Evolutionary conservation across 2,329 filamentous ascomycete genomes (phyloP), one percentile per base, ranked within the genome.

Genomic region (Talaromyces pinophilus): DNA sequence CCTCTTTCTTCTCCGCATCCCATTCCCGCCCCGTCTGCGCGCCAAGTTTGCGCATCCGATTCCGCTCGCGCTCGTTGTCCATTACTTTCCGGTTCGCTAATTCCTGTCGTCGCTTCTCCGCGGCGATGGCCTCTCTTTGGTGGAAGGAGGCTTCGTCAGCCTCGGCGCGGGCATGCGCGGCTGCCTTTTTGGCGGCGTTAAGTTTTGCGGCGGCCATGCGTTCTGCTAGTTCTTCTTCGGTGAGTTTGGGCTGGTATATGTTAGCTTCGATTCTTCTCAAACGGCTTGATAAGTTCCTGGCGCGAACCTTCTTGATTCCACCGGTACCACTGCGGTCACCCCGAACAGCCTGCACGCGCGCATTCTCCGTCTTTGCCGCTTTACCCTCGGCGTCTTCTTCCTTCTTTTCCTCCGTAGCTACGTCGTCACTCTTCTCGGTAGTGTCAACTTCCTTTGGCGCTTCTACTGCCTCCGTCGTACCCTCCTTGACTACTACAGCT

Each of bases 61-160:
- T 89, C 71, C 82, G 83, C 74, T 89, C 87, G 22, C 87, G 80
- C 76, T 89, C 87, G 25, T 81, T 82, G 76, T 88, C 86, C 86
- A 89, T 87, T 63, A 83, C 82, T 67, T 84, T 84, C 40, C 86
- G 76, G 67, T 87, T 84, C 65, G 74, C 75, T 4, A 71, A 71
- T 66, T 82, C 81, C 70, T 88, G 83, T 62, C 83, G 82, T 65
- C 84, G 79, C 65, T 86, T 83, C 70, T 84, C 81, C 25, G 83
- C 83, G 0, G 86, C 84, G 10, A 86, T 78, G 40, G 85, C 84
- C 72, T 90, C 88, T n/a, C 87, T 83, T 66, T 87, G 83, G 50
- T 87, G 82, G 73, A 89, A 90, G 0, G 84, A 85, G 2, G 87
- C 87, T 63, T 85, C 83, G 70, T 91, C 88, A n/a, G 87, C 87